A percentile compares a stretch with the other conserved stretches of the same genome.
These are phyloP conservation scores for Rostrohypoxylon terebratum DNA, from an alignment of 495 filamentous ascomycete species.

Conservation along the genomic window DNA sequence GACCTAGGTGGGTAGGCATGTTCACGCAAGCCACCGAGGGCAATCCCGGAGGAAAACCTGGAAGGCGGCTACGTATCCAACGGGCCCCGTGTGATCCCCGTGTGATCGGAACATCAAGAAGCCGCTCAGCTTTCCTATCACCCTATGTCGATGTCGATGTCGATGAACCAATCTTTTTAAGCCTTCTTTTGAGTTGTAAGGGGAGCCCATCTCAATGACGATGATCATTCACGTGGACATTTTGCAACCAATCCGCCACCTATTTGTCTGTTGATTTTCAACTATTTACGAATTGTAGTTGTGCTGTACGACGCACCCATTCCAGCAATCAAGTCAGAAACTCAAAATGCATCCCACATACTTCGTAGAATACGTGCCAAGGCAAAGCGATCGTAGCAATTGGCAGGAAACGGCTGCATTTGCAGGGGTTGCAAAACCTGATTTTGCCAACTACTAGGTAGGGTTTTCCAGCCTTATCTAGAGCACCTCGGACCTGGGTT, in stretches of 20 bases:
- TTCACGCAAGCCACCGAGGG: background rate
- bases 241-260: constrained; percentile 28
- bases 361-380: constrained; percentile 35
- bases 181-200: background rate
- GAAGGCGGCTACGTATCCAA: background rate
- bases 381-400: constrained; percentile 32
- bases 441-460: constrained; percentile 37
- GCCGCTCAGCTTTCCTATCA: background rate
- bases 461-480: constrained; percentile 42
- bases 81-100: no score
- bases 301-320: constrained; percentile 3
- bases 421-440: constrained; percentile 43
- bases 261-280: constrained; percentile 12
- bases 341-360: constrained; percentile 6
- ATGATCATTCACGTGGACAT: constrained; percentile 28
- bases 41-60: background rate
- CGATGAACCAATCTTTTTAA: background rate
- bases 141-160: background rate
- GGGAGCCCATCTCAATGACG: constrained; percentile 3
- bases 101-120: constrained; percentile 8
- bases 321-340: constrained; percentile 27
- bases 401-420: constrained; percentile 35
- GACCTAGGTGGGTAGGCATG: no score
- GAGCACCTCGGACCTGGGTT: constrained; percentile 16
- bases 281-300: constrained; percentile 15